Evolutionary conservation across 495 filamentous ascomycete species (phyloP), one percentile per base, ranked within the genome.

Genomic region (Cercophora newfieldiana): DNA sequence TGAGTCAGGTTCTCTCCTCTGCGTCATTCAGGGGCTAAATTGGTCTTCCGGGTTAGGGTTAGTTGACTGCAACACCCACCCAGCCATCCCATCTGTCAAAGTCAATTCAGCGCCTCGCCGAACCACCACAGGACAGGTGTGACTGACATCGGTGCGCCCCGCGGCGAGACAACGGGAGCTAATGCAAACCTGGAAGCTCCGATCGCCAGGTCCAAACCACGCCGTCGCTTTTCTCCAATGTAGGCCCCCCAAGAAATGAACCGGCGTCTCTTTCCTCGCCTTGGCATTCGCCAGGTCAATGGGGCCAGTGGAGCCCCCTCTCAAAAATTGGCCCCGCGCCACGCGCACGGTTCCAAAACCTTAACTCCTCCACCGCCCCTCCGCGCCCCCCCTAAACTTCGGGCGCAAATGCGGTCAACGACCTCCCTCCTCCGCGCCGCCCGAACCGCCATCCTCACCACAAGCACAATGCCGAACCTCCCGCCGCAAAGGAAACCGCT

Each of bases 401-500:
- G 5, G n/a, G 53, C 53, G 53, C 7, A 63, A 24, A 63, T 63
- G 61, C 49, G 50, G 21, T 55, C 49, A 25, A 63, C 61, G 14
- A 55, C 61, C 14, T 30, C 55, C 28, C 61, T 63, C 16, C 49
- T 28, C 50, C 12, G 29, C 49, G 30, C 47, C 37, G 59, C 2
- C 7, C 31, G 31, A 33, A 21, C 30, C 61, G 25, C 33, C 53
- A 18, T 47, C 66, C 65, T 54, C 69, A n/a, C n/a, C n/a, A n/a
- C n/a, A n/a, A n/a, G n/a, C n/a, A 75, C 72, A 68, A 63, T 66
- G 54, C 72, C 55, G 59, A 33, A 21, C 56, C 75, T 74, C 10
- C 79, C 79, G 0, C 63, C 77, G 28, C 78, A 83, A 71, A 69
- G 64, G 66, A 82, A 88, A 16, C 94, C 93, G 7, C 85, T 98